Conservation (phyloP, 2,329 filamentous ascomycete species). For the Septoria petroselini region DNA sequence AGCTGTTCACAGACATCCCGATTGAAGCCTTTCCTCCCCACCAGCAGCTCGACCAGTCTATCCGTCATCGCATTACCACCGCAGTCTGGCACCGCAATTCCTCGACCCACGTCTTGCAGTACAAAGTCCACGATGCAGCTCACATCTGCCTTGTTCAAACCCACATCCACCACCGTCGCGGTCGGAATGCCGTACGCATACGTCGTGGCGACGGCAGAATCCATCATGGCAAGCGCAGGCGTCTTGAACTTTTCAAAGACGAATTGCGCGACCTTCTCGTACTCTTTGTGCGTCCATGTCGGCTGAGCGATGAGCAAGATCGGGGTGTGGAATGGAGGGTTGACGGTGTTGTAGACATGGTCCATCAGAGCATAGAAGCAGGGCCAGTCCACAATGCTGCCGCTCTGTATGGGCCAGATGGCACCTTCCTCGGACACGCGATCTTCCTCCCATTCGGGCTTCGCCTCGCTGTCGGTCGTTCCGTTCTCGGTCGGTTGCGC, state of each 20-base stretch:
- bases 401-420: slow-evolving; percentile 78
- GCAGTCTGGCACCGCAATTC: slow-evolving; percentile 62
- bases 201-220: slow-evolving; percentile 77
- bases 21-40: slow-evolving; percentile 53
- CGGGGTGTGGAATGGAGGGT: slow-evolving; percentile 89
- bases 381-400: slow-evolving; percentile 83
- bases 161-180: slow-evolving; percentile 86
- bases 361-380: slow-evolving; percentile 92
- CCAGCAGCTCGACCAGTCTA: slow-evolving; percentile 65
- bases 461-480: slow-evolving; percentile 35
- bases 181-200: slow-evolving; percentile 78
- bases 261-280: slow-evolving; percentile 85
- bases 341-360: slow-evolving; percentile 84
- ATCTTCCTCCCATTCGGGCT: slow-evolving; percentile 80
- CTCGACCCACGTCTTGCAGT: slow-evolving; percentile 65
- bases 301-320: slow-evolving; percentile 88
- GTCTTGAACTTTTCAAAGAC: slow-evolving; percentile 97
- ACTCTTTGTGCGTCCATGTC: slow-evolving; percentile 83
- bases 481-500: slow-evolving; percentile 11
- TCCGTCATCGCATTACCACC: slow-evolving; percentile 86
- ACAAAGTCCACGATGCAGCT: slow-evolving; percentile 83
- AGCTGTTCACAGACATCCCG: slow-evolving; percentile 64
- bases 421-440: slow-evolving; percentile 83
- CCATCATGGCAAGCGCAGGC: slow-evolving; percentile 84
- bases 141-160: slow-evolving; percentile 86